A percentile compares a stretch with the other conserved stretches of the same genome.
These are phyloP conservation scores for Botrytis squamosa DNA, from an alignment of 2,329 filamentous ascomycete species.

Conservation along the genomic window DNA sequence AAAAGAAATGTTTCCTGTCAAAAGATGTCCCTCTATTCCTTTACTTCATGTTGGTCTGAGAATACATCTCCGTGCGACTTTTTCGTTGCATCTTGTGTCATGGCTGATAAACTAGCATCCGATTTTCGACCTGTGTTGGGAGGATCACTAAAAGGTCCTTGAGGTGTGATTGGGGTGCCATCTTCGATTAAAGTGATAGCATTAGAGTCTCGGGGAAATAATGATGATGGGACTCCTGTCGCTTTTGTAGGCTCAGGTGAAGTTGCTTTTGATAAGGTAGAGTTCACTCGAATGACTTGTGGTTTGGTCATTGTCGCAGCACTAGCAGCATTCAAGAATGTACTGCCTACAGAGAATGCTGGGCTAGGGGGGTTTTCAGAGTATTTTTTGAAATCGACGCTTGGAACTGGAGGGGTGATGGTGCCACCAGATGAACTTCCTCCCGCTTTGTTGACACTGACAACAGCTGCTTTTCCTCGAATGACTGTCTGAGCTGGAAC, in stretches of 20 bases:
- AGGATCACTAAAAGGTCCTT: constrained; percentile 61
- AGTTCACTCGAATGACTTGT: constrained; percentile 58
- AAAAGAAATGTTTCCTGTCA: background rate
- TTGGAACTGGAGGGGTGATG: constrained; percentile 68
- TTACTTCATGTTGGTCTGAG: constrained; percentile 57
- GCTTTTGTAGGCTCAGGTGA: background rate
- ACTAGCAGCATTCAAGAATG: constrained; percentile 64
- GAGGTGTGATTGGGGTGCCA: constrained; percentile 50
- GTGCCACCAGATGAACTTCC: constrained; percentile 51
- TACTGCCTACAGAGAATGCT: constrained; percentile 66
- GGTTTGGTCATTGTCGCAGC: constrained; percentile 56
- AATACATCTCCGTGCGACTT: constrained; percentile 50
- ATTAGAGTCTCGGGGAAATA: constrained; percentile 43
- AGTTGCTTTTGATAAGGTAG: background rate
- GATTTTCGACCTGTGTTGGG: constrained; percentile 42
- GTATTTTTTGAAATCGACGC: constrained; percentile 65
- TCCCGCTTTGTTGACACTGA: constrained; percentile 76
- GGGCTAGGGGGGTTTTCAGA: constrained; percentile 52
- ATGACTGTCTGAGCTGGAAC: constrained; percentile 82
- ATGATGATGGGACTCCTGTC: constrained; percentile 1
- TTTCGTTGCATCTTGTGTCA: constrained; percentile 52
- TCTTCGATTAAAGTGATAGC: constrained; percentile 52
- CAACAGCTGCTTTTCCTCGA: constrained; percentile 84
- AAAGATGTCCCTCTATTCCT: constrained; percentile 39
- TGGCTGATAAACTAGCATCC: constrained; percentile 51